Percentiles rank a stretch among this genome's conserved stretches.
phyloP scores from a whole-genome alignment of 441 rosid species.

The Omphalea diandra region DNA sequence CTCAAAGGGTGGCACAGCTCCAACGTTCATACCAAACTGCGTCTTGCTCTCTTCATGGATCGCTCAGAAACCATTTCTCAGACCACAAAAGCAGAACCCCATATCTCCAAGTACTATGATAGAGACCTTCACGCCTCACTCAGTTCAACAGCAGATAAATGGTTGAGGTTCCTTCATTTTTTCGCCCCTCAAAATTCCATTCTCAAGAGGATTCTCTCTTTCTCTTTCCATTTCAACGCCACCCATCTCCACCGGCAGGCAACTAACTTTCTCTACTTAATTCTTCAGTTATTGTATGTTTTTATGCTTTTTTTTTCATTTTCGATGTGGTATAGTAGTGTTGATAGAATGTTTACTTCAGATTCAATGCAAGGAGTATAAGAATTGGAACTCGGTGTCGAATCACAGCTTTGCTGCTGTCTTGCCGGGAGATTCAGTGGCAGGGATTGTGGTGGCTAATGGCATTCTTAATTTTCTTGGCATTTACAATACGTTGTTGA shows the following conservation, averaged over 20 bases:
- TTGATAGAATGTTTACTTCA: slow-evolving; percentile 20
- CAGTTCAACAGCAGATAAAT: slow-evolving; percentile 40
- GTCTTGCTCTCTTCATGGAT: slow-evolving; percentile 46
- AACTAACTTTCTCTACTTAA: slow-evolving; percentile 7
- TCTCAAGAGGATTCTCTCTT: slow-evolving; percentile 38
- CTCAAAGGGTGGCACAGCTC: slow-evolving; percentile 16
- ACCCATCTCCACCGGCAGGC: slow-evolving; percentile 54
- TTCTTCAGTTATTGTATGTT: no score
- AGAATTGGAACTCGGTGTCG: slow-evolving; percentile 36
- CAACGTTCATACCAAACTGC: slow-evolving; percentile 26
- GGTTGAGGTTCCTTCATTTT: slow-evolving; percentile 32
- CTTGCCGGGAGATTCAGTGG: slow-evolving; percentile 84
- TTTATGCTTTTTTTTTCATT: no score
- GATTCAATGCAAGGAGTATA: slow-evolving; percentile 44
- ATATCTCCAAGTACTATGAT: slow-evolving; percentile 33
- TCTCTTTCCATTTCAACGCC: slow-evolving; percentile 48
- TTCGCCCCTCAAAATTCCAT: slow-evolving; percentile 54
- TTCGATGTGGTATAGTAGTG: neutral
- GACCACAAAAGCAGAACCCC: slow-evolving; percentile 30
- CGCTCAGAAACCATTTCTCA: slow-evolving; percentile 44
- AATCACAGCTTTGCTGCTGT: slow-evolving; percentile 75
- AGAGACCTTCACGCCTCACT: slow-evolving; percentile 45
- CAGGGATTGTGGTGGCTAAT: slow-evolving; percentile 80
- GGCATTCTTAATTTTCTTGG: slow-evolving; percentile 73
- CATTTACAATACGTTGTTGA: slow-evolving; percentile 73